These are phyloP conservation scores for Coemansia sp. DNA, from an alignment of 192 early-diverging fungal species.

Conservation along the genomic window DNA sequence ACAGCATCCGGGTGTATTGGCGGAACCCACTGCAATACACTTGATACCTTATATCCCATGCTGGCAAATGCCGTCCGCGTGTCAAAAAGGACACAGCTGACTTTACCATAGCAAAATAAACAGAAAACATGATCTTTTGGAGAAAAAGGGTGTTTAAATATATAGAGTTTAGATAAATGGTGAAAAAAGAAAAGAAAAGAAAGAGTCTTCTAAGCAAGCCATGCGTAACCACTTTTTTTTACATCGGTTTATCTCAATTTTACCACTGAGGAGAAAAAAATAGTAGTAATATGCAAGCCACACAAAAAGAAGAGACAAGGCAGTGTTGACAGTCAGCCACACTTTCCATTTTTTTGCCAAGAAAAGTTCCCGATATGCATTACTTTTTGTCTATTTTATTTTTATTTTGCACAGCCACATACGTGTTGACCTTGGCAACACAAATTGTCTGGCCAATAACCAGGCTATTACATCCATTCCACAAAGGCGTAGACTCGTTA, in stretches of 20 bases:
- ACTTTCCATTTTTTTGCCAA: no score
- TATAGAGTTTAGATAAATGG: not conserved
- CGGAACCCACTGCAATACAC: constrained; percentile 24
- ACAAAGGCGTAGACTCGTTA: constrained; percentile 17
- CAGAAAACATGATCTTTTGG: not conserved
- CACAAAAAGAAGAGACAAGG: no score
- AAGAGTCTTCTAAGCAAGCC: not conserved
- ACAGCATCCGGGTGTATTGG: constrained; percentile 1
- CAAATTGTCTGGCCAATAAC: constrained; percentile 38
- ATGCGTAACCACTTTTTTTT: constrained; percentile 5
- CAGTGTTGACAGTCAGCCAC: no score
- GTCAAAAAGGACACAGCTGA: constrained; percentile 12
- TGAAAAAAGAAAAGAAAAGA: not conserved
- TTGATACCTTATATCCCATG: constrained; percentile 34
- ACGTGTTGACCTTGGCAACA: not conserved
- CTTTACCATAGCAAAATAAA: constrained; percentile 18
- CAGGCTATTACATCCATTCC: constrained; percentile 37
- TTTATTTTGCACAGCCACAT: constrained; percentile 1
- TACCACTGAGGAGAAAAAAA: no score
- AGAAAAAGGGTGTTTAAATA: no score
- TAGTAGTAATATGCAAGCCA: no score
- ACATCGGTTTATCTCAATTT: no score
- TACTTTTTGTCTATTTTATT: not conserved
- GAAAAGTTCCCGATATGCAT: no score
- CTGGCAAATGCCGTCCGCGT: constrained; percentile 22